Percentiles rank a stretch among this genome's conserved stretches.
Conservation (phyloP, 768 basidiomycete species). For the Cystobasidium ongulense region DNA sequence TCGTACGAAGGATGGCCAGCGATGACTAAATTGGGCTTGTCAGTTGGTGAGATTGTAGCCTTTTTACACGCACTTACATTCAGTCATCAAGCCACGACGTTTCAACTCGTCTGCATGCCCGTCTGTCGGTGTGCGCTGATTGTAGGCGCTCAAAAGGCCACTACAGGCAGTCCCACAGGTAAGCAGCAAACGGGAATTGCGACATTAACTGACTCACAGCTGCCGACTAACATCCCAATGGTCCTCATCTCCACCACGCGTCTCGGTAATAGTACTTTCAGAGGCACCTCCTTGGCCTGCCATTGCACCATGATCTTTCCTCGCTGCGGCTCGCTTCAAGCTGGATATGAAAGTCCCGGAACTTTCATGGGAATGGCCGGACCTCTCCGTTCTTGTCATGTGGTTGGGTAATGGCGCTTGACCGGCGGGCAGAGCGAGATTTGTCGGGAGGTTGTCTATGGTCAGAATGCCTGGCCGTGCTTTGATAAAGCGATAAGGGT, state of each 20-base stretch:
- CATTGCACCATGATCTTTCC: background rate
- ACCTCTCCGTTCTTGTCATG: background rate
- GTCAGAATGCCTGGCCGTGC: conserved; percentile 52
- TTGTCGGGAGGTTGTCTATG: conserved; percentile 63
- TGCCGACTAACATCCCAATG: background rate
- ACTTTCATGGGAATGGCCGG: background rate
- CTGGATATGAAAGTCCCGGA: background rate
- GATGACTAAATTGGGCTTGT: conserved; percentile 51
- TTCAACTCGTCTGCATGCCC: conserved; percentile 57
- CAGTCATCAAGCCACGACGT: conserved; percentile 64
- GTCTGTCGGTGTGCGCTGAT: conserved; percentile 37
- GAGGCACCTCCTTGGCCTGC: background rate
- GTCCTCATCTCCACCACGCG: background rate
- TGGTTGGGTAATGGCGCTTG: conserved; percentile 57
- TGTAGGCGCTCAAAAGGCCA: background rate
- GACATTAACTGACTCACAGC: background rate
- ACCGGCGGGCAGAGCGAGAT: conserved; percentile 69
- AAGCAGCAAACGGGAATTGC: too few species aligned
- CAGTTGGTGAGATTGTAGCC: too few species aligned
- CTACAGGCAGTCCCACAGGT: background rate
- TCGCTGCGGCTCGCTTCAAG: background rate
- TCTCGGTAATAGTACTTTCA: background rate
- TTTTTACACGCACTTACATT: too few species aligned
- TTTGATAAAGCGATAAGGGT: conserved; percentile 82
- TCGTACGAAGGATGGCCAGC: conserved; percentile 80